Percentiles rank a stretch among this genome's conserved stretches.
phyloP scores from a whole-genome alignment of 1,139 yeast genomes.

The Yamadazyma trypodendri region DNA sequence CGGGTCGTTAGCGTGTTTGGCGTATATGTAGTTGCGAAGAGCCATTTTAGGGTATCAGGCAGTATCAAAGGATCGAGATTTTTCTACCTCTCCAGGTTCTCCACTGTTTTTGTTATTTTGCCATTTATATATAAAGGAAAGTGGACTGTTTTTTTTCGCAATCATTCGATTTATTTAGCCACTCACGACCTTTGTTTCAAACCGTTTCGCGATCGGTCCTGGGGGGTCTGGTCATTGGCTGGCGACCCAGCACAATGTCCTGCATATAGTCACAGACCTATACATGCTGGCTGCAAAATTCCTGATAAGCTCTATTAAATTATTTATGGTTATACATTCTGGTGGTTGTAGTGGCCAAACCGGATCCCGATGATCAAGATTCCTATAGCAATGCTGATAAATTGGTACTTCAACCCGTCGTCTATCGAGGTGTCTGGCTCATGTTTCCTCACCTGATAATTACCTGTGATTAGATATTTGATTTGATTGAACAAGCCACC shows the following conservation, averaged over 20 bases:
- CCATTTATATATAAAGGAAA: constrained; percentile 1
- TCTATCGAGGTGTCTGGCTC: constrained; percentile 30
- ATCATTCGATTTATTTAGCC: constrained; percentile 2
- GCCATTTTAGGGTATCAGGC: too few species aligned
- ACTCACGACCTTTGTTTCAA: neutral
- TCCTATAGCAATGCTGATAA: constrained; percentile 45
- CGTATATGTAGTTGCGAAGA: constrained; percentile 42
- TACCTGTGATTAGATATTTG: constrained; percentile 36
- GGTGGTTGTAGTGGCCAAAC: constrained; percentile 28
- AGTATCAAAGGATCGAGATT: neutral
- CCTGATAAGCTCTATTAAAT: neutral
- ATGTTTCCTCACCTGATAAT: constrained; percentile 18
- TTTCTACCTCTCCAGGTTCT: too few species aligned
- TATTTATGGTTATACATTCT: neutral
- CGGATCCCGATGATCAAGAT: constrained; percentile 43
- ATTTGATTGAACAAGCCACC: constrained; percentile 35
- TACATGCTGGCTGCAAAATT: constrained; percentile 1
- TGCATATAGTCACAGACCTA: neutral
- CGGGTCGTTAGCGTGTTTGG: constrained; percentile 34
- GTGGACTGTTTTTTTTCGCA: constrained; percentile 3
- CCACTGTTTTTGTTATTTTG: too few species aligned
- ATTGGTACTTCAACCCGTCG: constrained; percentile 44
- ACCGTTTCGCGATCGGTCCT: constrained; percentile 1
- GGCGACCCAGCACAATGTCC: neutral
- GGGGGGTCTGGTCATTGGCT: neutral